phyloP scores from a whole-genome alignment of 306 rosid genomes.

The Psophocarpus tetragonolobus region DNA sequence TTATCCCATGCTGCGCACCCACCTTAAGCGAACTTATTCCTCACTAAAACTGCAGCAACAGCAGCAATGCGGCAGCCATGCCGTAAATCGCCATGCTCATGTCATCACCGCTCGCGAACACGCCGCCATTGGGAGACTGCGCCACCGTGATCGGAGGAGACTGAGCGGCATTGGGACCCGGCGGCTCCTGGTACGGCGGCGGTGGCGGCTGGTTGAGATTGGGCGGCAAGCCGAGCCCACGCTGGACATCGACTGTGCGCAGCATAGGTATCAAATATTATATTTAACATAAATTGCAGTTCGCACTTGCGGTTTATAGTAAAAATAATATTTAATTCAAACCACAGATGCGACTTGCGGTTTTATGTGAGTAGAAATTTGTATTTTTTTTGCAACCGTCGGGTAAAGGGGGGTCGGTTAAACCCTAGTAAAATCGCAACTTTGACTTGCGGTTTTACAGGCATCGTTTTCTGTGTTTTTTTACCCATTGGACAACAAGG shows the following conservation, averaged over 20 bases:
- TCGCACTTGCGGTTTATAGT: too few species aligned
- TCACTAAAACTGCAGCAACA: conserved; percentile 17
- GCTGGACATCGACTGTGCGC: conserved; percentile 60
- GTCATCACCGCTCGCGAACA: conserved; percentile 21
- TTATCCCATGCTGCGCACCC: neutral
- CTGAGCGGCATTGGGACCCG: conserved; percentile 43
- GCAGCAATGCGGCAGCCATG: conserved; percentile 13
- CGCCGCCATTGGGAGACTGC: conserved; percentile 34
- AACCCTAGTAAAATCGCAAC: too few species aligned
- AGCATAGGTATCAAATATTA: too few species aligned
- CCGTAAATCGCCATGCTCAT: conserved; percentile 28
- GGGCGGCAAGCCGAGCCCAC: conserved; percentile 83
- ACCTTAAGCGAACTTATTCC: neutral
- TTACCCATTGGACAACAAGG: too few species aligned
- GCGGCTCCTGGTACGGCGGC: conserved; percentile 71
- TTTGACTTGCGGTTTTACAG: too few species aligned
- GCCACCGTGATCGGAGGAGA: conserved; percentile 46
- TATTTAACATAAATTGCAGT: too few species aligned
- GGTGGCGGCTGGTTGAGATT: conserved; percentile 88
- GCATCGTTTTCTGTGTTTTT: too few species aligned
- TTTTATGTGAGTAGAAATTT: too few species aligned
- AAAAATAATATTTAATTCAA: too few species aligned
- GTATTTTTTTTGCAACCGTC: too few species aligned
- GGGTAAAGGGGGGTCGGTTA: too few species aligned
- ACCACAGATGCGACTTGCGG: too few species aligned